A percentile compares a stretch with the other conserved stretches of the same genome.
Conservation (phyloP, 441 rosid genomes). For the Jatropha multifida region DNA sequence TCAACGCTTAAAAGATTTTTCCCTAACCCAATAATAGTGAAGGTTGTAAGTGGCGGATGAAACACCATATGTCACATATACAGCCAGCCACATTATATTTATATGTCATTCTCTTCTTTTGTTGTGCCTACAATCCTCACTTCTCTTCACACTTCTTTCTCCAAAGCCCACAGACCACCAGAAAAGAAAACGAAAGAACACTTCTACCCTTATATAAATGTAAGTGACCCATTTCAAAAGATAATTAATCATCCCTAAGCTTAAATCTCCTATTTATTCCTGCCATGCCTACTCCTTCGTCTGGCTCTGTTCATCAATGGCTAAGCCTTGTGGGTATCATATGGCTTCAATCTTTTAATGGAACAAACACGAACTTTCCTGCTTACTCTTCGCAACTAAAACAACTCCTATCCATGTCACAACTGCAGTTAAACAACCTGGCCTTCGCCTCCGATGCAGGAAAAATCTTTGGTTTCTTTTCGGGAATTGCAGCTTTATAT, state of each 20-base stretch:
- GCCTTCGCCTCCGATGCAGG: constrained; percentile 93
- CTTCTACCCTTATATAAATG: not conserved
- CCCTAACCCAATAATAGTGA: not conserved
- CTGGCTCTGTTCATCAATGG: constrained; percentile 53
- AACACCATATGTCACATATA: constrained; percentile 18
- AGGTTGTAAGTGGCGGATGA: not conserved
- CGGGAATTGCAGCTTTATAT: constrained; percentile 70
- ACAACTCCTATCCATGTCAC: constrained; percentile 64
- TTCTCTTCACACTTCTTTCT: not conserved
- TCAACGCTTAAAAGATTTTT: not conserved
- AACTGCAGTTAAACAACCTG: constrained; percentile 71
- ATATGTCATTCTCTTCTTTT: not conserved
- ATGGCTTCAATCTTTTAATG: constrained; percentile 80
- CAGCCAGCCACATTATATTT: constrained; percentile 1
- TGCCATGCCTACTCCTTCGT: constrained; percentile 5
- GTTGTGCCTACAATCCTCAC: not conserved
- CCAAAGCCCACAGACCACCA: not conserved
- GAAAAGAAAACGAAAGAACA: no score
- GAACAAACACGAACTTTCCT: constrained; percentile 79
- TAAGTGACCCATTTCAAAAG: not conserved
- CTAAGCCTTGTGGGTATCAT: constrained; percentile 65
- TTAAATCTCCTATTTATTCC: not conserved
- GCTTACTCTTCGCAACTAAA: constrained; percentile 88
- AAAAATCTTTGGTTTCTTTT: constrained; percentile 72
- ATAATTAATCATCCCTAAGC: not conserved